phyloP scores from a whole-genome alignment of 2,329 filamentous ascomycete species.

The Neonectria punicea region DNA sequence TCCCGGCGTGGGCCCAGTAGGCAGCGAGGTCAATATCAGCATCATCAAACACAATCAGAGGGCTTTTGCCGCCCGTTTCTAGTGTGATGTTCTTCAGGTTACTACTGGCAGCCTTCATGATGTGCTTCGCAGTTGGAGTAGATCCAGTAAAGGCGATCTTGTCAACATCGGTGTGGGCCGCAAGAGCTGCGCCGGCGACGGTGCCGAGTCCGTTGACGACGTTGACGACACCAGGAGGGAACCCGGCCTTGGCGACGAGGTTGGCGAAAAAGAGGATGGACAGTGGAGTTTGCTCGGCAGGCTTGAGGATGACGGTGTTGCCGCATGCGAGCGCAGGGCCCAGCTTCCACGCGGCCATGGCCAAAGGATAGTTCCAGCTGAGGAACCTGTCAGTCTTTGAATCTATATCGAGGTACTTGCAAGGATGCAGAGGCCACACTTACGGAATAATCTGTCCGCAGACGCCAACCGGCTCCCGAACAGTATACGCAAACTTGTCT shows the following conservation, averaged over 20 bases:
- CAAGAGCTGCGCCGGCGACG: constrained; percentile 74
- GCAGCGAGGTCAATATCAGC: constrained; percentile 75
- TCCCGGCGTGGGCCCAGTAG: constrained; percentile 63
- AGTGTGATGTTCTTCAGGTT: constrained; percentile 74
- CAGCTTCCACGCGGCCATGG: constrained; percentile 72
- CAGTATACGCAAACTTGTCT: constrained; percentile 78
- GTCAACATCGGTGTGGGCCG: constrained; percentile 74
- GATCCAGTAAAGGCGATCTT: constrained; percentile 84
- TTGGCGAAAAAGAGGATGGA: constrained; percentile 67
- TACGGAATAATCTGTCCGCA: constrained; percentile 77
- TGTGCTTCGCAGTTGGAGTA: constrained; percentile 75
- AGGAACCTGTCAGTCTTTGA: neutral
- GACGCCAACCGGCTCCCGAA: constrained; percentile 81
- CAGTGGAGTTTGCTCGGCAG: constrained; percentile 74
- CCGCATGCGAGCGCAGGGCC: constrained; percentile 75
- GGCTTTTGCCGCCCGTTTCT: constrained; percentile 74
- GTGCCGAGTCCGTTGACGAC: constrained; percentile 77
- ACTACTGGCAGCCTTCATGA: constrained; percentile 78
- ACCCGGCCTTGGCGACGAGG: constrained; percentile 77
- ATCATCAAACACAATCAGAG: constrained; percentile 71
- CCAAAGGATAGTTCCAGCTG: constrained; percentile 71
- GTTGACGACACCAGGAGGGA: constrained; percentile 81
- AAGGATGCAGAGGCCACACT: neutral
- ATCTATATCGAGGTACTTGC: neutral
- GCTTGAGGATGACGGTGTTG: constrained; percentile 72